Base-by-base conservation (phyloP, 371 early-diverging fungal species). In the Dichotomocladium elegans region DNA sequence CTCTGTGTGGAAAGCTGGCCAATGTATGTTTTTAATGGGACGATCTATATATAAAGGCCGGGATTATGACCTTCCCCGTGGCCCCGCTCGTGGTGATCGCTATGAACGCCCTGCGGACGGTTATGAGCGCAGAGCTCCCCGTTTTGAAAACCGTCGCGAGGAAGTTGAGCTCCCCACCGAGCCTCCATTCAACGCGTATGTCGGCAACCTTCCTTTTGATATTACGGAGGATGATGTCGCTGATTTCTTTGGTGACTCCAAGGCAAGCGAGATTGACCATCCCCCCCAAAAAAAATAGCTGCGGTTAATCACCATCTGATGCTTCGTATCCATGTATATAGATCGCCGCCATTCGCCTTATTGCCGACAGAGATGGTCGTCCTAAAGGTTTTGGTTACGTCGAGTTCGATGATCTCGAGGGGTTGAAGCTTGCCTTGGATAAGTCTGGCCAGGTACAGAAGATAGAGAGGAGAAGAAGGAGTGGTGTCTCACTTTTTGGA, bases 371-470 rank as follows among this genome's bases (percentile, higher is more conserved):
- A 51, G 82, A 82, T 49, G 90, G 85, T 40, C 81, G 79, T 70
- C 85, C 89, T 45, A 92, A 93, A 70, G 98, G 98, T 14, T 95
- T 90, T 58, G 95, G 92, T 24, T 97, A 95, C 72, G 88, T 92
- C 49, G 95, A 95, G 77, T 97, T 97, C 60, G 87, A 83, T 11
- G 87, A 87, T 50, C 51, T 86, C 19, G 93, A 92, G 9, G 87
- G 88, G 15, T 78, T 97, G 53, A 86, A 83, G 71, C 69, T 59
- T 41, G 95, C 95, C 41, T 72, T 97, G 56, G 85, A 80, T 19
- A 61, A 80, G 51, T 68, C 74, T 53, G 91, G 91, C 15, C 70
- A 66, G 51, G 79, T 74, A 58, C 28, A 31, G 27, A 42, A 19
- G 17, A 12, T 8, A n/a, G 33, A 19, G 17, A 1, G 21, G 26